Conservation (phyloP, 495 filamentous ascomycete species). For the Aspergillus biplanus region DNA sequence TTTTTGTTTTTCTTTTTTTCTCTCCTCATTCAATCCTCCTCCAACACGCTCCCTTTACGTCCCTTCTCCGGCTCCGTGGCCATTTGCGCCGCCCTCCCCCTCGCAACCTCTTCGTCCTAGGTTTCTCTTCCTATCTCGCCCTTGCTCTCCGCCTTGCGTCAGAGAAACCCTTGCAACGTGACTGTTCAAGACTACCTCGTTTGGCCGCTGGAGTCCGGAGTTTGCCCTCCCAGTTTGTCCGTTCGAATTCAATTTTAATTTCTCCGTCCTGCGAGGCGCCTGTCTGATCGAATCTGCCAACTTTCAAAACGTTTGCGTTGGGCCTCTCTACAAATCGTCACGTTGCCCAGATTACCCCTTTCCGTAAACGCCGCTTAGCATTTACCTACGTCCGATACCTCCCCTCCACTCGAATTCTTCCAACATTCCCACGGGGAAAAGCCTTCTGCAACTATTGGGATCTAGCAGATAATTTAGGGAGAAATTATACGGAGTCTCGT, state of each 20-base stretch:
- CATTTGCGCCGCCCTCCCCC: constrained; percentile 28
- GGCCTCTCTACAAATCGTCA: constrained; percentile 18
- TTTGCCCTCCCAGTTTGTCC: constrained; percentile 20
- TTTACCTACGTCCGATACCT: constrained; percentile 8
- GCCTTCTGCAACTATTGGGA: background rate
- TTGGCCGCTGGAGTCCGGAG: constrained; percentile 36
- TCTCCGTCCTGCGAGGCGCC: constrained; percentile 17
- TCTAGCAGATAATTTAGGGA: constrained; percentile 15
- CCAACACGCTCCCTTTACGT: constrained; percentile 16
- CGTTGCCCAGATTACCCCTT: constrained; percentile 27
- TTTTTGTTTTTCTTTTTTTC: constrained; percentile 25
- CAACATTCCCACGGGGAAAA: background rate
- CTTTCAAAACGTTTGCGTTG: constrained; percentile 20
- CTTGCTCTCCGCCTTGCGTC: constrained; percentile 39
- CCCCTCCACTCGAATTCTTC: constrained; percentile 7
- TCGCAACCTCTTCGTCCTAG: constrained; percentile 29
- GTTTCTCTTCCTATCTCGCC: constrained; percentile 24
- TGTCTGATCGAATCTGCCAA: constrained; percentile 20
- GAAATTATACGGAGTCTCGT: constrained; percentile 31
- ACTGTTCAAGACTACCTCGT: constrained; percentile 32
- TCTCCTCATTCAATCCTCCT: constrained; percentile 23
- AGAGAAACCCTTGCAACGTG: constrained; percentile 35
- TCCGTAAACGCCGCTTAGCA: constrained; percentile 21
- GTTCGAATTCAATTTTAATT: constrained; percentile 15
- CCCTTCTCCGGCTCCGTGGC: constrained; percentile 32